These are phyloP conservation scores for Colletotrichum aenigma DNA, from an alignment of 2,329 filamentous ascomycete genomes.

Conservation along the genomic window DNA sequence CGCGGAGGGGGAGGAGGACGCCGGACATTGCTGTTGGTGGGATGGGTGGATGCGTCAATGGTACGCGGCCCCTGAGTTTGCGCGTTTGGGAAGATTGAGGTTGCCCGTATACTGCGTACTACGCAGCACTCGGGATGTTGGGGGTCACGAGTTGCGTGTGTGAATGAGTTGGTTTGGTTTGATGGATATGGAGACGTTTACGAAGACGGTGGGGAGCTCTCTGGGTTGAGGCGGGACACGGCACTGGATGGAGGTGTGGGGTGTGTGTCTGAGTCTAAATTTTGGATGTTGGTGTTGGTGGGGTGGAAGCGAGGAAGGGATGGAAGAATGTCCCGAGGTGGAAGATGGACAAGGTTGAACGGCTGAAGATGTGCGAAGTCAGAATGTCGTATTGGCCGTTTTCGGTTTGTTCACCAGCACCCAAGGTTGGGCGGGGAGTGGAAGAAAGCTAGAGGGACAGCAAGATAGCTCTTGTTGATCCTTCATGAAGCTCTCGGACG, in stretches of 20 bases:
- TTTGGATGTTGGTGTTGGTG: neutral
- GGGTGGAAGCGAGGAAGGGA: neutral
- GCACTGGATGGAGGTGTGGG: neutral
- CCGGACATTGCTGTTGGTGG: neutral
- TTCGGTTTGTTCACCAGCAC: neutral
- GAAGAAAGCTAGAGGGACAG: neutral
- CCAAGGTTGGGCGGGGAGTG: neutral
- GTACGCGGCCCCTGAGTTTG: neutral
- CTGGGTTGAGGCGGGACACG: neutral
- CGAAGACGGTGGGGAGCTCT: neutral
- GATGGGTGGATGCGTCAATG: neutral
- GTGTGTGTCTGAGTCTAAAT: neutral
- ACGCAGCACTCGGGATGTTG: neutral
- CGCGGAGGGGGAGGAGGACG: conserved; percentile 30
- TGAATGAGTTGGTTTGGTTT: neutral
- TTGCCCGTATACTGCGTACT: neutral
- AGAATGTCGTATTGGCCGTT: neutral
- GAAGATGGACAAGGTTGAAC: neutral
- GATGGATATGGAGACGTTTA: neutral
- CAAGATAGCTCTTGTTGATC: neutral
- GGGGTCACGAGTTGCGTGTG: neutral
- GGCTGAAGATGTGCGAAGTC: neutral
- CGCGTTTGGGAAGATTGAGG: neutral
- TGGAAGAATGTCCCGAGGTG: neutral
- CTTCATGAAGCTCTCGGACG: neutral